Evolutionary conservation across 2,329 filamentous ascomycete genomes (phyloP).

Genomic region (Zymoseptoria tritici): DNA sequence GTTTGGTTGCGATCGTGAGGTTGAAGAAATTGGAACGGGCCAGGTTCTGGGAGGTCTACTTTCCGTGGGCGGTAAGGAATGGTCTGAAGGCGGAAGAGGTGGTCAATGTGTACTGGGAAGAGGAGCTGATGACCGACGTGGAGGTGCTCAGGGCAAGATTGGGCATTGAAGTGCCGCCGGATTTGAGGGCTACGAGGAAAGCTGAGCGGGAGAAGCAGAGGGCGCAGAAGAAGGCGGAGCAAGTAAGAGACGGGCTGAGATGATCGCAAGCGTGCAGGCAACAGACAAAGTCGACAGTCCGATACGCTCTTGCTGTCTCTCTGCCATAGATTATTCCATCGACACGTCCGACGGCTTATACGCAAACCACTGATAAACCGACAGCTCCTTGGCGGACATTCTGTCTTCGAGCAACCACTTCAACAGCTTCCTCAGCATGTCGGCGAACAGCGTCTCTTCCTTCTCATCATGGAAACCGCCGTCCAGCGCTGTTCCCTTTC

Average conservation of each 20-base stretch:
- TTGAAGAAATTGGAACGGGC: slow-evolving; percentile 57
- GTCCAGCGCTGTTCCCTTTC: too few species aligned
- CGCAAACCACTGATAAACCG: too few species aligned
- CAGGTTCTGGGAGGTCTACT: slow-evolving; percentile 65
- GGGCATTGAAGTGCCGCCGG: slow-evolving; percentile 80
- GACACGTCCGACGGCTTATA: too few species aligned
- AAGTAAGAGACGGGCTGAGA: slow-evolving; percentile 2
- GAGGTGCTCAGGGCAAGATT: slow-evolving; percentile 64
- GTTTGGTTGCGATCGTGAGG: slow-evolving; percentile 62
- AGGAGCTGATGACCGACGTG: slow-evolving; percentile 79
- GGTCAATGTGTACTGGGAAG: slow-evolving; percentile 97
- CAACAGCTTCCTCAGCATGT: too few species aligned
- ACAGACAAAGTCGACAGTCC: too few species aligned
- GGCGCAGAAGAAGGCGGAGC: slow-evolving; percentile 48
- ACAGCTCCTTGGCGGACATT: too few species aligned
- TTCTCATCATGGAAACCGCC: too few species aligned
- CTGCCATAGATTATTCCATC: too few species aligned
- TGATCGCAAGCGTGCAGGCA: not conserved
- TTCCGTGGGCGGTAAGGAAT: slow-evolving; percentile 86
- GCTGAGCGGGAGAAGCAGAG: slow-evolving; percentile 62
- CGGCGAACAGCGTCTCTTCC: too few species aligned
- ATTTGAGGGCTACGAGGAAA: slow-evolving; percentile 70
- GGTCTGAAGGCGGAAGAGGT: slow-evolving; percentile 69
- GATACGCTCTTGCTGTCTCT: too few species aligned
- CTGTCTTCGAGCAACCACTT: too few species aligned